Evolutionary conservation across 768 basidiomycete species (phyloP), one percentile per base, ranked within the genome.

Genomic region (Lactarius hatsudake): DNA sequence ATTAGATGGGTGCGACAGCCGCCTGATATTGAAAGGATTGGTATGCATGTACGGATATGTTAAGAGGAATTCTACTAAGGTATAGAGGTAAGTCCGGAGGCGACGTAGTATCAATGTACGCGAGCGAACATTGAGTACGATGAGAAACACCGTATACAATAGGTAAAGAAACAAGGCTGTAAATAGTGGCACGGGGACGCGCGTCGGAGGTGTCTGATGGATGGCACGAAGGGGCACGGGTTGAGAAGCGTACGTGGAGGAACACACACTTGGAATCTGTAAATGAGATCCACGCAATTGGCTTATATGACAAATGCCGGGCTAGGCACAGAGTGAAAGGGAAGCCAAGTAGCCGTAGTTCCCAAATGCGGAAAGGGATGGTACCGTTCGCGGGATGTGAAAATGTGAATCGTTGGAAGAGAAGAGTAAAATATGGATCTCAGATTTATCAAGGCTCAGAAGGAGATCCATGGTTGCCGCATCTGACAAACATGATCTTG

Each of bases 231-330:
- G 43, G 56, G 59, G 38, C 55, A 57, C 59, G 48, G 66, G 62
- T 53, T 67, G 66, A 61, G 66, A 67, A 67, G 66, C 42, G 67
- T 56, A 59, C 34, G 62, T 63, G 38, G 28, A 59, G 45, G 43
- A 28, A 60, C 58, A 56, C 66, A 59, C 59, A 34, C 30, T 64
- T 67, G 13, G 66, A 64, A 68, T 68, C 67, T 68, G 63, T 61
- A 59, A 68, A 68, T 64, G 59, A 64, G 67, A 68, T 68, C 67
- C 67, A 68, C 53, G 59, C 62, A 68, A 60, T 68, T 68, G 67
- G 67, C 67, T 68, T 68, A 68, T 60, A 68, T 68, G 66, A 68
- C 67, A 68, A 68, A 68, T 53, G 59, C 62, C 67, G 62, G 63
- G 42, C 62, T 58, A 68, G 67, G 67, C 58, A 68, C 67, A 64